Percentiles rank a stretch among this genome's conserved stretches.
Evolutionary conservation across 805 yeast genomes (phyloP).

Genomic region (Schizosaccharomyces octosporus): DNA sequence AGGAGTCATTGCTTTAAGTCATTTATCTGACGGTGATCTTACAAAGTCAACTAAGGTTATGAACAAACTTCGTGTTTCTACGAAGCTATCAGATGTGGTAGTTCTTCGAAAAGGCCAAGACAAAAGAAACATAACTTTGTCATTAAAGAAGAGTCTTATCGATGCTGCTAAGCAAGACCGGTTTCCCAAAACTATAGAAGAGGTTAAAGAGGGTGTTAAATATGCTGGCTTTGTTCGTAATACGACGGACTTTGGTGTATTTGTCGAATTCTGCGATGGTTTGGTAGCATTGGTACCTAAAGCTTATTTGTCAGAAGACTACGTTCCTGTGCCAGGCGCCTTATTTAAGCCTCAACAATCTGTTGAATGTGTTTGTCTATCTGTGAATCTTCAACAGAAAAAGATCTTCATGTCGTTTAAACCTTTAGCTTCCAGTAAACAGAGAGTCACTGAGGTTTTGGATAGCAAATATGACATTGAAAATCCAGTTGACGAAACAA

Average conservation of each 20-base stretch:
- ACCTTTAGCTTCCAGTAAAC: conserved; percentile 7
- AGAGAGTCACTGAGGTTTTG: conserved; percentile 8
- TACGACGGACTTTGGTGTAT: conserved; percentile 56
- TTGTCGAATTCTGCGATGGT: conserved; percentile 56
- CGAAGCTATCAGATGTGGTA: conserved; percentile 31
- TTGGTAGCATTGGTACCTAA: conserved; percentile 68
- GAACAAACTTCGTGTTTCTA: conserved; percentile 41
- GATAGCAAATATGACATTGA: conserved; percentile 12
- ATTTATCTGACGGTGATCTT: conserved; percentile 48
- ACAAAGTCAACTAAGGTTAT: conserved; percentile 44
- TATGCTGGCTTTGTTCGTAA: conserved; percentile 58
- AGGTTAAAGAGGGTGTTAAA: conserved; percentile 25
- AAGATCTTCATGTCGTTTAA: conserved; percentile 38
- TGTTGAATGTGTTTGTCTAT: conserved; percentile 36
- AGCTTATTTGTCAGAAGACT: conserved; percentile 30
- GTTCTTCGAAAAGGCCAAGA: conserved; percentile 42
- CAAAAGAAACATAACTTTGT: conserved; percentile 33
- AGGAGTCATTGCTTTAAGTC: conserved; percentile 54
- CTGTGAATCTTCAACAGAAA: conserved; percentile 42
- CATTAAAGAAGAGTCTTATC: conserved; percentile 43
- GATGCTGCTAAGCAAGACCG: conserved; percentile 29
- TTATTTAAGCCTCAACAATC: conserved; percentile 48
- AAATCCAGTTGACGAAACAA: conserved; percentile 37
- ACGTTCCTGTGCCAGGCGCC: conserved; percentile 25
- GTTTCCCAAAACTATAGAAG: conserved; percentile 38